Base-by-base conservation (phyloP, 176 grass and related monocot genomes). In the Phoenix roebelenii region DNA sequence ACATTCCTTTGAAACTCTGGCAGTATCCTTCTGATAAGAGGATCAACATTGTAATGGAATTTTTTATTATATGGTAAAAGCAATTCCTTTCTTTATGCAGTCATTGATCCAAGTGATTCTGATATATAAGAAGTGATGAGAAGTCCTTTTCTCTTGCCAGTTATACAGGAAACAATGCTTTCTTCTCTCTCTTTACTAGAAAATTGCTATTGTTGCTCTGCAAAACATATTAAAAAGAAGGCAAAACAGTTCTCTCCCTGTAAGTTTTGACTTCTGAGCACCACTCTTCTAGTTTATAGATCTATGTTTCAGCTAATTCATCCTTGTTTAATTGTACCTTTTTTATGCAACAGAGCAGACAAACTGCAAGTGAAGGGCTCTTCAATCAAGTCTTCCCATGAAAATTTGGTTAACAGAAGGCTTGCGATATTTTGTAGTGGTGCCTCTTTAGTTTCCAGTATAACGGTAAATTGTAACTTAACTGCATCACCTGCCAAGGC, bases 321-420 rank as follows among this genome's bases (percentile, higher is more conserved):
- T 59, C 25, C 58, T 39, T 3, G 25, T 69, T 54, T 22, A 70
- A 59, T 55, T 5, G 35, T 44, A 44, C 44, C 16, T 39, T 22
- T 76, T 61, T 53, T 59, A 28, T 71, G 65, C 67, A 81, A 85
- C 84, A 85, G 84, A 83, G 77, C 93, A 98, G 93, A 66, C 51
- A 64, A 57, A 56, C 49, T 19, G 66, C 55, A 57, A 30, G 55
- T 24, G 28, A 67, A 76, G 54, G 23, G 55, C 29, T 16, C 53
- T 49, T 19, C 52, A 17, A 44, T 54, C 28, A 22, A 17, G 55
- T 50, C 26, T 63, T 63, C 59, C 15, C 51, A 57, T 22, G 64
- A 50, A 15, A 52, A 7, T 74, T 15, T 29, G 3, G 3, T 76
- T 32, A 67, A 55, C 29, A 65, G 79, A 64, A 71, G 79, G 64